Evolutionary conservation across 208 protist genomes (phyloP).

Genomic region (Wallacemonas collosoma): DNA sequence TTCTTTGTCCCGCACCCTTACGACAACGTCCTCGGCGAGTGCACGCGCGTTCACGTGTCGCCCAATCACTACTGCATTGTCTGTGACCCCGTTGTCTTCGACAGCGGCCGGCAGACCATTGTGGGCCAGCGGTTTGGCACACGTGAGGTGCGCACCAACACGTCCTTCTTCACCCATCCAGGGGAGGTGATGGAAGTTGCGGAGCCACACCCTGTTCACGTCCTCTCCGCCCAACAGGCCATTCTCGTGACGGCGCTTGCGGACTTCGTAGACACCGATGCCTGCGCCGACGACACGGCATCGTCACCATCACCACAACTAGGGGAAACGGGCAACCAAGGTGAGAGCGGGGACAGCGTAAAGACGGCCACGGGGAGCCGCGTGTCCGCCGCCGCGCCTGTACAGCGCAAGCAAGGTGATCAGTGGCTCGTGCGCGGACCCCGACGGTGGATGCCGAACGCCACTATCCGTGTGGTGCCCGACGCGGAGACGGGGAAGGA

Average conservation of each 20-base stretch:
- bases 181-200: constrained; percentile 69
- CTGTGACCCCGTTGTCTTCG: constrained; percentile 31
- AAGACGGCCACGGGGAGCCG: too few relatives aligned
- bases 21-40: constrained; percentile 77
- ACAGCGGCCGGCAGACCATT: constrained; percentile 21
- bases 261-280: constrained; percentile 61
- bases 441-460: constrained; percentile 69
- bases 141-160: constrained; percentile 71
- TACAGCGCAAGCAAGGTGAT: constrained; percentile 75
- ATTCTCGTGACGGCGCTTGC: constrained; percentile 75
- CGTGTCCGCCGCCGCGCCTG: neutral
- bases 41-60: constrained; percentile 66
- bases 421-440: constrained; percentile 92
- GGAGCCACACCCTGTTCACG: constrained; percentile 58
- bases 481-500: constrained; percentile 36
- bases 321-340: too few relatives aligned
- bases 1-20: constrained; percentile 93
- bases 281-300: neutral
- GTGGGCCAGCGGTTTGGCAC: constrained; percentile 30
- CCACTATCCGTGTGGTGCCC: constrained; percentile 39
- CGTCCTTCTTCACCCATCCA: constrained; percentile 86
- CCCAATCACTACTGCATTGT: constrained; percentile 40
- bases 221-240: constrained; percentile 84
- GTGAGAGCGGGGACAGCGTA: too few relatives aligned
- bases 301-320: neutral